These are phyloP conservation scores for Dioscorea cayenensis DNA, from an alignment of 116 monocot genomes.

Conservation along the genomic window DNA sequence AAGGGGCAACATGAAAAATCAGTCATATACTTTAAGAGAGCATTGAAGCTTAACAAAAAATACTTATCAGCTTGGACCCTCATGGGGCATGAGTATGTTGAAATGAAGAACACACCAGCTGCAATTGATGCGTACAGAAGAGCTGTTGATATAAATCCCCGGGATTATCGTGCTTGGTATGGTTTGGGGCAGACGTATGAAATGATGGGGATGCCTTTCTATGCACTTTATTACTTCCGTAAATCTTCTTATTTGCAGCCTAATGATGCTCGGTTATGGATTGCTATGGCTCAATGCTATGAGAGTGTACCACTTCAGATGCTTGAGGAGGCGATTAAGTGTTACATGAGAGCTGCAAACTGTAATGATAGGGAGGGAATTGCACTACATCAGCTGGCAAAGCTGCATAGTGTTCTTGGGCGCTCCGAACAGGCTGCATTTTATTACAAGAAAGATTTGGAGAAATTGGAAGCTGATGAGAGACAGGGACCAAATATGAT, in stretches of 20 bases:
- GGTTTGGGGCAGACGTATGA: constrained; percentile 93
- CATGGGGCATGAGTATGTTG: constrained; percentile 98
- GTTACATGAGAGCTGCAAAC: constrained; percentile 63
- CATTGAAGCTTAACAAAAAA: constrained; percentile 77
- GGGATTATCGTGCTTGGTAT: constrained; percentile 93
- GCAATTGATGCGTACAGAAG: constrained; percentile 90
- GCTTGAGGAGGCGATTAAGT: constrained; percentile 86
- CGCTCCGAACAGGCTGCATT: constrained; percentile 64
- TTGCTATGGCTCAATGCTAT: constrained; percentile 90
- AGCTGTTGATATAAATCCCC: constrained; percentile 89
- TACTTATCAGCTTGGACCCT: constrained; percentile 90
- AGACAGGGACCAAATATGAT: constrained; percentile 87
- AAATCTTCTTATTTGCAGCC: constrained; percentile 79
- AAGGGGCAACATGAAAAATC: constrained; percentile 96
- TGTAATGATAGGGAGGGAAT: constrained; percentile 75
- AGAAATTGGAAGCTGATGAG: constrained; percentile 92
- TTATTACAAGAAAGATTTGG: constrained; percentile 95
- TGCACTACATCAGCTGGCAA: constrained; percentile 74
- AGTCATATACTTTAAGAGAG: constrained; percentile 84
- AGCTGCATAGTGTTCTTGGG: constrained; percentile 56
- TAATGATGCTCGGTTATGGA: constrained; percentile 71
- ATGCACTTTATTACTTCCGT: constrained; percentile 78
- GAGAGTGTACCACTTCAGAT: constrained; percentile 76
- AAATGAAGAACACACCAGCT: constrained; percentile 98
- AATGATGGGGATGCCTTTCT: constrained; percentile 92